Evolutionary conservation across 257 asterid species (phyloP).

Genomic region (Solanum tarapatanum): DNA sequence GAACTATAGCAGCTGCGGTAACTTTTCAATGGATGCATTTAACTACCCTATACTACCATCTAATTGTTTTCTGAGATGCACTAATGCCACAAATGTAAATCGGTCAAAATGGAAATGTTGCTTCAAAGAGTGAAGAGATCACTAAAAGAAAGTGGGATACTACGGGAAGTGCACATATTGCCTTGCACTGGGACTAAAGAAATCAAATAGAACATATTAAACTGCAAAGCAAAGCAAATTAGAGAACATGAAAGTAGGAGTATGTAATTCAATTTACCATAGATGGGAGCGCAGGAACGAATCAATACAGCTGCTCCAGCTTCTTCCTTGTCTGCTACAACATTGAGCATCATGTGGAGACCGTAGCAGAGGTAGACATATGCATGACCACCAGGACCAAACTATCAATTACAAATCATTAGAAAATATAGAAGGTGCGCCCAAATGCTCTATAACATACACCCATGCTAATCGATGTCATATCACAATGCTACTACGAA

Average conservation of each 20-base stretch:
- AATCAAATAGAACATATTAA: not conserved
- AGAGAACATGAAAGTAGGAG: not conserved
- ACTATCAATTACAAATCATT: constrained; percentile 23
- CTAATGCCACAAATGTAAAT: not conserved
- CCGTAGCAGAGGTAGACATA: constrained; percentile 91
- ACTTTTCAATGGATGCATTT: not conserved
- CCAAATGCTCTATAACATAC: not conserved
- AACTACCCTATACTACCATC: not conserved
- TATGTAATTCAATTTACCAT: constrained; percentile 29
- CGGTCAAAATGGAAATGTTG: not conserved
- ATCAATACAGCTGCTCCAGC: constrained; percentile 79
- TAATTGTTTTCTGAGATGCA: not conserved
- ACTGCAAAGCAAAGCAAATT: not conserved
- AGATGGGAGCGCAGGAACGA: constrained; percentile 85
- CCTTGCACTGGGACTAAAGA: not conserved
- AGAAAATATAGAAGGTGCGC: not conserved
- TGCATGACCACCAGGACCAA: constrained; percentile 92
- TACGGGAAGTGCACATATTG: not conserved
- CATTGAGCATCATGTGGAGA: constrained; percentile 79
- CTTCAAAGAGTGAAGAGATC: not conserved
- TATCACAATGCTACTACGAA: not conserved
- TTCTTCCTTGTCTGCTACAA: constrained; percentile 90
- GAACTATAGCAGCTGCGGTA: not conserved
- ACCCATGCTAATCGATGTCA: not conserved
- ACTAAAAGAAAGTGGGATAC: not conserved